Conservation (phyloP, 2,329 filamentous ascomycete species). For the Exophiala mesophila region DNA sequence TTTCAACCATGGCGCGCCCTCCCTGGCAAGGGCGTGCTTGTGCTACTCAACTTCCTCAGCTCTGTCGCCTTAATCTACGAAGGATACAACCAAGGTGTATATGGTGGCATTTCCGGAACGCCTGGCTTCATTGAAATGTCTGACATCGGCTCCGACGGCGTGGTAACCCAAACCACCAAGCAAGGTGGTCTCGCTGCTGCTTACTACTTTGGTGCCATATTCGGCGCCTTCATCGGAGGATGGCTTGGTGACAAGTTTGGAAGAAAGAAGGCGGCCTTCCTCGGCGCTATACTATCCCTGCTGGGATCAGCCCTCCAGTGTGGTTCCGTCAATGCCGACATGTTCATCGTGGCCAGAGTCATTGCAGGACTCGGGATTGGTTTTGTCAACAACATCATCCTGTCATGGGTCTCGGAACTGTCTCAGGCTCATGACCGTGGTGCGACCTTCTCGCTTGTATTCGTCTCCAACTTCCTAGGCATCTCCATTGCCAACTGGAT, state of each 20-base stretch:
- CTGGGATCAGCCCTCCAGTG: constrained; percentile 29
- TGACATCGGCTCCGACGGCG: constrained; percentile 24
- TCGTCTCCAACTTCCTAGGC: constrained; percentile 30
- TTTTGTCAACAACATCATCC: constrained; percentile 31
- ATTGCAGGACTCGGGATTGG: constrained; percentile 32
- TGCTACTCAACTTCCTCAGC: constrained; percentile 29
- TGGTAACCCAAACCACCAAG: constrained; percentile 28
- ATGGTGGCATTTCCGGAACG: constrained; percentile 28
- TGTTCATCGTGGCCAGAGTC: constrained; percentile 31
- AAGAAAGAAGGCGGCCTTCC: constrained; percentile 27
- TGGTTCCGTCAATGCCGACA: constrained; percentile 26
- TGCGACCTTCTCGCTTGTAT: constrained; percentile 29
- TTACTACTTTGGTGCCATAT: constrained; percentile 31
- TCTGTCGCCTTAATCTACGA: constrained; percentile 30
- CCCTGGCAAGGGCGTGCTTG: constrained; percentile 27
- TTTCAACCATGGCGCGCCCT: constrained; percentile 28
- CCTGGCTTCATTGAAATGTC: constrained; percentile 31
- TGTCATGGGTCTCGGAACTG: constrained; percentile 29
- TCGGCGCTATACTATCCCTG: constrained; percentile 27
- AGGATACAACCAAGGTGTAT: constrained; percentile 32
- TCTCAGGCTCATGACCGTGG: constrained; percentile 28
- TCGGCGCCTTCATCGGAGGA: constrained; percentile 28
- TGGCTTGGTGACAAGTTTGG: constrained; percentile 29
- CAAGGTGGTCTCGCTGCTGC: constrained; percentile 30
- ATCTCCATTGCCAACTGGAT: constrained; percentile 31